Conservation (phyloP, 345 rosid species). For the Limnanthes douglasii region DNA sequence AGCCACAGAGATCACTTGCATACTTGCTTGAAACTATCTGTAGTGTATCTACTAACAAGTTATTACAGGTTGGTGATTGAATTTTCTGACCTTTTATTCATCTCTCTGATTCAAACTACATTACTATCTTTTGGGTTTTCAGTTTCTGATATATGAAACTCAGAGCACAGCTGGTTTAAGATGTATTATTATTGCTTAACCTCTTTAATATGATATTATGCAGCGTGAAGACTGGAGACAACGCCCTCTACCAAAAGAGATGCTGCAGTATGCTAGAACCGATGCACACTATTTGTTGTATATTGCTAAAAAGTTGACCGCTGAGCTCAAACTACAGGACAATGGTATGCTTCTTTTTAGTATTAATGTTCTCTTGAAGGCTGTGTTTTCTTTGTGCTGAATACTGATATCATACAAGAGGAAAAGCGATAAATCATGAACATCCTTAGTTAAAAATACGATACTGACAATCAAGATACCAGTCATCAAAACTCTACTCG, state of each 20-base stretch:
- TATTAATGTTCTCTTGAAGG: background rate
- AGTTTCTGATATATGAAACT: slow-evolving; percentile 1
- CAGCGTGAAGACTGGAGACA: slow-evolving; percentile 99
- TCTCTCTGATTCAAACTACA: no score
- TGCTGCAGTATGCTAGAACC: slow-evolving; percentile 65
- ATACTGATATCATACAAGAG: background rate
- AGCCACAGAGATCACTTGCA: slow-evolving; percentile 81
- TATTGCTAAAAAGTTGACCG: slow-evolving; percentile 44
- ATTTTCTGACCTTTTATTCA: background rate
- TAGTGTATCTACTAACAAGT: slow-evolving; percentile 61
- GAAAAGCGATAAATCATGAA: no score
- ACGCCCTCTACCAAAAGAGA: slow-evolving; percentile 63
- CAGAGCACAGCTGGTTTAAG: slow-evolving; percentile 6
- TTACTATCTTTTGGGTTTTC: background rate
- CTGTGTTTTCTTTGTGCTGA: slow-evolving; percentile 7
- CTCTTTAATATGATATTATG: slow-evolving; percentile 7
- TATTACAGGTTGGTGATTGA: slow-evolving; percentile 49
- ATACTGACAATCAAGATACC: no score
- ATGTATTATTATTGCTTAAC: slow-evolving; percentile 2
- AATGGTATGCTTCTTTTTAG: slow-evolving; percentile 29
- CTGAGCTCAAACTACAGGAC: slow-evolving; percentile 47
- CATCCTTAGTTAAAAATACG: no score
- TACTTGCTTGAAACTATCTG: slow-evolving; percentile 80
- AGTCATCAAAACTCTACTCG: no score
- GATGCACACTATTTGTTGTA: slow-evolving; percentile 79